Evolutionary conservation across 148 eudicot species (phyloP).

Genomic region (Oxyria digyna): DNA sequence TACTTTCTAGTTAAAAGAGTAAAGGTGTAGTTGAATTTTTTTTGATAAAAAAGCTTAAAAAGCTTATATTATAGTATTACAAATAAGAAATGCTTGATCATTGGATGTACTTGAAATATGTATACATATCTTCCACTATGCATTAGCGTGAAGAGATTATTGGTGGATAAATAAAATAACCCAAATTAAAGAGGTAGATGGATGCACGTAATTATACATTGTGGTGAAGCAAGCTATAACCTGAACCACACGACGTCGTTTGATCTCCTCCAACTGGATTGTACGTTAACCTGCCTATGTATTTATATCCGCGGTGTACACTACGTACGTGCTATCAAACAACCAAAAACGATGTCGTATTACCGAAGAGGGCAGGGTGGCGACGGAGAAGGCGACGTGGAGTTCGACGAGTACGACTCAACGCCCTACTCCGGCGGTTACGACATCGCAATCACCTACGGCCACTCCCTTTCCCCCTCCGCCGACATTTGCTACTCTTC

Average conservation of each 20-base stretch:
- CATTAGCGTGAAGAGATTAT: too few relatives aligned
- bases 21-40: too few relatives aligned
- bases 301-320: neutral
- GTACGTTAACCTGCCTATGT: neutral
- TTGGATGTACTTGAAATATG: too few relatives aligned
- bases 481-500: conserved; percentile 64
- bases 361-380: conserved; percentile 37
- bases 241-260: neutral
- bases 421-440: conserved; percentile 90
- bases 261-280: neutral
- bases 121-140: too few relatives aligned
- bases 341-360: conserved; percentile 53
- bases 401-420: conserved; percentile 74
- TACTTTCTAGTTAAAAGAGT: too few relatives aligned
- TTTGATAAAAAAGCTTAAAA: too few relatives aligned
- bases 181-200: neutral
- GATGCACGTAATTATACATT: neutral
- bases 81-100: too few relatives aligned
- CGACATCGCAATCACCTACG: conserved; percentile 58
- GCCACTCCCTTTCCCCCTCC: conserved; percentile 64
- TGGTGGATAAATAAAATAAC: neutral
- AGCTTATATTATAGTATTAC: too few relatives aligned
- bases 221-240: neutral
- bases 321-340: neutral
- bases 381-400: conserved; percentile 24